Conservation (phyloP, 2,329 filamentous ascomycete species). For the Xylaria sp. region DNA sequence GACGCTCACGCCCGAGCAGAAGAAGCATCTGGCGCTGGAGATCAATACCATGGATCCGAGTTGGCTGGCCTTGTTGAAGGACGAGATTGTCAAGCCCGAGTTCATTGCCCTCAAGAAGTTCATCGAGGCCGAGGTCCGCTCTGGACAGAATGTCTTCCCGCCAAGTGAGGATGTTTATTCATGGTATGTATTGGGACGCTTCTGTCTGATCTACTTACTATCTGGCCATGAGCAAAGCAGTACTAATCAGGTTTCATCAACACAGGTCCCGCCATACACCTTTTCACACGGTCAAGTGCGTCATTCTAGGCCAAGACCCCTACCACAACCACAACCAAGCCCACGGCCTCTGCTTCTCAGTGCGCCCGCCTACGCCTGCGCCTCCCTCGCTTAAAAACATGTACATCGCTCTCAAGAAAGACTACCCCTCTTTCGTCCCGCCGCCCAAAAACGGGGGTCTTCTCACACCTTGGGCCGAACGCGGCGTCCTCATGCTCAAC, state of each 20-base stretch:
- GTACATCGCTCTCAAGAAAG: constrained; percentile 86
- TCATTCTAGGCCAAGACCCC: constrained; percentile 95
- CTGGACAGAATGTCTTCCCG: constrained; percentile 84
- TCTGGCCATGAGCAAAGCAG: not conserved
- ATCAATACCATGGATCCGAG: constrained; percentile 91
- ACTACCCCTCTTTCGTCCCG: constrained; percentile 82
- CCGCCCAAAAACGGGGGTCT: constrained; percentile 84
- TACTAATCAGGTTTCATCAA: not conserved
- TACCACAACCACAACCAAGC: constrained; percentile 97
- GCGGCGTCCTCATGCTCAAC: constrained; percentile 92
- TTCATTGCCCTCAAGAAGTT: constrained; percentile 92
- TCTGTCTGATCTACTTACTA: not conserved
- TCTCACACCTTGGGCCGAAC: constrained; percentile 92
- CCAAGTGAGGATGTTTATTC: constrained; percentile 91
- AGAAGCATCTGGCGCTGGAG: constrained; percentile 83
- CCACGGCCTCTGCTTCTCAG: constrained; percentile 95
- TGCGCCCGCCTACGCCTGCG: constrained; percentile 86
- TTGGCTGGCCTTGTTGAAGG: constrained; percentile 90
- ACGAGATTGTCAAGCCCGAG: constrained; percentile 80
- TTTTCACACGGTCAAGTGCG: constrained; percentile 86
- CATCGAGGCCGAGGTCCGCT: constrained; percentile 78
- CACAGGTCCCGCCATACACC: constrained; percentile 94
- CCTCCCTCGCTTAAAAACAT: constrained; percentile 95
- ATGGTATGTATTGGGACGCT: constrained; percentile 69
- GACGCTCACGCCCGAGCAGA: constrained; percentile 82